Evolutionary conservation across 169 alveolate genomes (phyloP).

Genomic region (Babesia bigemina): DNA sequence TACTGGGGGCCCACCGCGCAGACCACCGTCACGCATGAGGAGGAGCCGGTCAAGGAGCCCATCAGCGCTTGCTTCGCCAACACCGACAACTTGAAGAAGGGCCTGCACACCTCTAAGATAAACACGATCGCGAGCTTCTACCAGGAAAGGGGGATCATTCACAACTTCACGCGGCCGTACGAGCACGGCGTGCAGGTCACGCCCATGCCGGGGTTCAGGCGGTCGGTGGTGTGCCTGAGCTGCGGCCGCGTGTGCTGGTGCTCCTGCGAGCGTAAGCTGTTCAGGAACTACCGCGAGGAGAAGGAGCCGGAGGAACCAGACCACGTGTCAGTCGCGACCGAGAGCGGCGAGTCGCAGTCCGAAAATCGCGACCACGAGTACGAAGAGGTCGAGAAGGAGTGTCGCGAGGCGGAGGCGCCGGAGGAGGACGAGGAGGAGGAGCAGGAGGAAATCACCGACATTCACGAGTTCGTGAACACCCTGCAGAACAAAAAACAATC

Average conservation of each 20-base stretch:
- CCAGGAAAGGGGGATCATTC: constrained; percentile 66
- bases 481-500: constrained; percentile 18
- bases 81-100: not conserved
- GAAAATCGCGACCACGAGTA: not conserved
- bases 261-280: constrained; percentile 53
- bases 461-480: constrained; percentile 30
- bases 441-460: constrained; percentile 16
- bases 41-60: constrained; percentile 1
- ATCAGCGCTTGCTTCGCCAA: constrained; percentile 30
- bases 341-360: not conserved
- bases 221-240: constrained; percentile 59
- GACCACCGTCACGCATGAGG: not conserved
- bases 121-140: constrained; percentile 26
- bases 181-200: constrained; percentile 22
- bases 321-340: not conserved
- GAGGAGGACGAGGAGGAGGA: not conserved
- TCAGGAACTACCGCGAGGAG: constrained; percentile 22
- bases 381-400: not conserved
- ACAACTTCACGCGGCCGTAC: constrained; percentile 60
- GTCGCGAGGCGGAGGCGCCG: not conserved
- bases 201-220: constrained; percentile 32
- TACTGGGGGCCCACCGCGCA: constrained; percentile 23
- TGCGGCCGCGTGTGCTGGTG: constrained; percentile 68
- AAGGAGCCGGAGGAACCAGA: too few relatives aligned
- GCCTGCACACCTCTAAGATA: not conserved